Conservation (phyloP, 306 rosid species). For the Spatholobus suberectus region DNA sequence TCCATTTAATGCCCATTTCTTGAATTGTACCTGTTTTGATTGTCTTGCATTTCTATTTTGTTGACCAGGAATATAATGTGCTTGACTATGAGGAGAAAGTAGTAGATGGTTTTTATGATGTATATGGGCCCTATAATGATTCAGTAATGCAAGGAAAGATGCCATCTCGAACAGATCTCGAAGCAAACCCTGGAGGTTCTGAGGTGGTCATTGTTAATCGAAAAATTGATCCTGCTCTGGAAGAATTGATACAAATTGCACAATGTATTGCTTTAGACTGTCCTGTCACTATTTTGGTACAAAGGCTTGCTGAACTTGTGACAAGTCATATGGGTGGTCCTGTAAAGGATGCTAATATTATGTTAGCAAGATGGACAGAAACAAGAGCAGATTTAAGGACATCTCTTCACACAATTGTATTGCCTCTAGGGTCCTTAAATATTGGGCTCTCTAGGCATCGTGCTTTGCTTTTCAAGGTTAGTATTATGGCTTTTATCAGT, state of each 20-base stretch:
- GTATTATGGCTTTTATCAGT: slow-evolving; percentile 27
- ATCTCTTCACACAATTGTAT: slow-evolving; percentile 78
- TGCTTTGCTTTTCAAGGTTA: slow-evolving; percentile 97
- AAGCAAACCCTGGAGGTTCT: slow-evolving; percentile 70
- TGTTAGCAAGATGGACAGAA: slow-evolving; percentile 90
- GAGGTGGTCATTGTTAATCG: slow-evolving; percentile 88
- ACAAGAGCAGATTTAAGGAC: slow-evolving; percentile 80
- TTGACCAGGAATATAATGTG: slow-evolving; percentile 80
- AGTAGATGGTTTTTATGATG: slow-evolving; percentile 93
- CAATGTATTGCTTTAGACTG: slow-evolving; percentile 91
- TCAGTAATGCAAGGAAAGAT: slow-evolving; percentile 87
- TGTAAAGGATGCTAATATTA: slow-evolving; percentile 87
- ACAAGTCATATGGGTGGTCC: slow-evolving; percentile 94
- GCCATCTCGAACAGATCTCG: slow-evolving; percentile 83
- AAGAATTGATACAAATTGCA: slow-evolving; percentile 88
- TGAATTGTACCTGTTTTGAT: slow-evolving; percentile 29
- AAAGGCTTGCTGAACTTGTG: slow-evolving; percentile 94
- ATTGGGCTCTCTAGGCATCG: slow-evolving; percentile 98
- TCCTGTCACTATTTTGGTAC: slow-evolving; percentile 79
- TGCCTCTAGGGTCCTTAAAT: slow-evolving; percentile 91
- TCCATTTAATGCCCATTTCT: slow-evolving; percentile 1
- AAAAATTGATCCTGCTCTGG: slow-evolving; percentile 75
- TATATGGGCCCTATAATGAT: slow-evolving; percentile 67
- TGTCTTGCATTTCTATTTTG: slow-evolving; percentile 42
- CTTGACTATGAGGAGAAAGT: slow-evolving; percentile 94